Evolutionary conservation across 2,329 filamentous ascomycete genomes (phyloP).

Genomic region (Xylaria sp.): DNA sequence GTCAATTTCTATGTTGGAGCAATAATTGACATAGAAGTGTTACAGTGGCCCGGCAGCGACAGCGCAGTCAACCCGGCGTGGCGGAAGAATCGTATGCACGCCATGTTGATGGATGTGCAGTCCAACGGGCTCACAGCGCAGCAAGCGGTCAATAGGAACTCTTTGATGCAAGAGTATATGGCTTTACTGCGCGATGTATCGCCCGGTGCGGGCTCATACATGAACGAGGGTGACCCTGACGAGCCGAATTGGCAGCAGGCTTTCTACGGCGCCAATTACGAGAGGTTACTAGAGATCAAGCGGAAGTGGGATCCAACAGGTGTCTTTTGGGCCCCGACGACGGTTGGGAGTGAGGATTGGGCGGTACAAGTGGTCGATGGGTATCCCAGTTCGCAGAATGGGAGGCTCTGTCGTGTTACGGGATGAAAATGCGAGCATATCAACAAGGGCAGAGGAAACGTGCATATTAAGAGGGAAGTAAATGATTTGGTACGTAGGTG

Average conservation of each 20-base stretch:
- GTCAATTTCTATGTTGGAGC: background rate
- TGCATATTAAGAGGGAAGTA: background rate
- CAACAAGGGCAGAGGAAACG: background rate
- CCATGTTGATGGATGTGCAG: conserved; percentile 50
- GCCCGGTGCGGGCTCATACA: conserved; percentile 58
- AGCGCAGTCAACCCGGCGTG: conserved; percentile 58
- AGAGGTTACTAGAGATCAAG: conserved; percentile 59
- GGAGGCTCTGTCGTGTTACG: conserved; percentile 40
- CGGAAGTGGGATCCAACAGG: conserved; percentile 58
- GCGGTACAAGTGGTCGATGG: conserved; percentile 46
- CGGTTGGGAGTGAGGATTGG: conserved; percentile 66
- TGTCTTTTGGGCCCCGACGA: conserved; percentile 61
- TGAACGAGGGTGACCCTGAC: conserved; percentile 65
- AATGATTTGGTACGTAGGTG: background rate
- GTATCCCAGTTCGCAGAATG: conserved; percentile 44
- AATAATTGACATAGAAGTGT: background rate
- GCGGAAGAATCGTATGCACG: conserved; percentile 53
- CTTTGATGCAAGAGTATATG: conserved; percentile 45
- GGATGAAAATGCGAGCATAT: conserved; percentile 1
- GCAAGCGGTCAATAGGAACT: conserved; percentile 44
- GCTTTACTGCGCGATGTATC: conserved; percentile 50
- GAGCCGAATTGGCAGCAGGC: conserved; percentile 59
- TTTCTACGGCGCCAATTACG: conserved; percentile 62
- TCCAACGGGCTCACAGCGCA: conserved; percentile 39
- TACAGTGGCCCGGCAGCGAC: conserved; percentile 46